These are phyloP conservation scores for Pleurotus sapidus DNA, from an alignment of 768 basidiomycete genomes.

Conservation along the genomic window DNA sequence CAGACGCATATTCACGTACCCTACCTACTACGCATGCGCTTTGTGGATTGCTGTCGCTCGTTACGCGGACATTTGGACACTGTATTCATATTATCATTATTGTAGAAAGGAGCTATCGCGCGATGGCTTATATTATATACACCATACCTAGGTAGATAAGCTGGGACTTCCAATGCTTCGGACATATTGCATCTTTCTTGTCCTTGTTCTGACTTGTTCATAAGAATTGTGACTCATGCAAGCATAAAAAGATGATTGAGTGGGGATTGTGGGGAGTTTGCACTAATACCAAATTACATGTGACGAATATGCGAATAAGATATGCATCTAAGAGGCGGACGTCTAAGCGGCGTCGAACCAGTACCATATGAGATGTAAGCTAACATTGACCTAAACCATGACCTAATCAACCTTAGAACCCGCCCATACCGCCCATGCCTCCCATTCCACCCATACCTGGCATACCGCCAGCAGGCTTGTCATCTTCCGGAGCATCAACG, in stretches of 20 bases:
- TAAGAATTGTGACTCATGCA: neutral
- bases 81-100: neutral
- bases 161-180: neutral
- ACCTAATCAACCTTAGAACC: neutral
- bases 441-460: conserved; percentile 39
- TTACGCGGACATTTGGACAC: neutral
- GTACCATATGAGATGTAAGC: neutral
- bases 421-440: conserved; percentile 29
- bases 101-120: neutral
- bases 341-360: neutral
- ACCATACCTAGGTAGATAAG: neutral
- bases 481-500: conserved; percentile 86
- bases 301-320: neutral
- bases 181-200: neutral
- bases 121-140: neutral
- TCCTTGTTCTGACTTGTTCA: neutral
- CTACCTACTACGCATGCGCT: neutral
- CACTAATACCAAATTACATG: conserved; percentile 2
- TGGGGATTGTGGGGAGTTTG: neutral
- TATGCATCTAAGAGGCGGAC: neutral
- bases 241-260: neutral
- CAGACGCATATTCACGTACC: neutral
- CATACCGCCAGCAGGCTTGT: conserved; percentile 51
- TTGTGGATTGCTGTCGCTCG: neutral
- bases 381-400: neutral